Conservation (phyloP, 441 rosid species). For the Hura crepitans region DNA sequence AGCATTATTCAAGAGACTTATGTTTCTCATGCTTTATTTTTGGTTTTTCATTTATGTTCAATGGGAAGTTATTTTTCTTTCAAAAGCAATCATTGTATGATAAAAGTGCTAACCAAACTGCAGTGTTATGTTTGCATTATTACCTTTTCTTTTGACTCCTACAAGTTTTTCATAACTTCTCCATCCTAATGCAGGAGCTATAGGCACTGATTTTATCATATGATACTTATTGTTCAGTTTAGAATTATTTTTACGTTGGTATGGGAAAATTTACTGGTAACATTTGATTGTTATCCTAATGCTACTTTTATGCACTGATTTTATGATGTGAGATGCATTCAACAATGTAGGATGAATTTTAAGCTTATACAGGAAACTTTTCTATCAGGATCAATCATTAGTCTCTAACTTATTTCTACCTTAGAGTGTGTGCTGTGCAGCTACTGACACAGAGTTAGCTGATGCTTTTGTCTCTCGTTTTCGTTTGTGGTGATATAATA, state of each 20-base stretch:
- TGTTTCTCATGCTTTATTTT: background rate
- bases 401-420: background rate
- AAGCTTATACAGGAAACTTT: background rate
- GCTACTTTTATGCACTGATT: background rate
- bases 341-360: background rate
- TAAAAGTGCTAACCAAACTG: background rate
- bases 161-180: background rate
- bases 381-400: background rate
- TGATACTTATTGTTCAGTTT: background rate
- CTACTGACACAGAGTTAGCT: background rate
- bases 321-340: background rate
- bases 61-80: background rate
- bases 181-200: background rate
- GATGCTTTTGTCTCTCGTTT: background rate
- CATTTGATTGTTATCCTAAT: background rate
- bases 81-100: background rate
- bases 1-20: background rate
- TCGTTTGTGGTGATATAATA: background rate
- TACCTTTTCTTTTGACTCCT: background rate
- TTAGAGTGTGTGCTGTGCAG: background rate
- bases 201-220: slow-evolving; percentile 4
- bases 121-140: background rate
- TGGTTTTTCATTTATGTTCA: background rate
- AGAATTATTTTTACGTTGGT: background rate
- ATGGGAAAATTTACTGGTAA: background rate